These are phyloP conservation scores for Chimonanthus praecox DNA, from an alignment of 164 flowering plant species.

Conservation along the genomic window DNA sequence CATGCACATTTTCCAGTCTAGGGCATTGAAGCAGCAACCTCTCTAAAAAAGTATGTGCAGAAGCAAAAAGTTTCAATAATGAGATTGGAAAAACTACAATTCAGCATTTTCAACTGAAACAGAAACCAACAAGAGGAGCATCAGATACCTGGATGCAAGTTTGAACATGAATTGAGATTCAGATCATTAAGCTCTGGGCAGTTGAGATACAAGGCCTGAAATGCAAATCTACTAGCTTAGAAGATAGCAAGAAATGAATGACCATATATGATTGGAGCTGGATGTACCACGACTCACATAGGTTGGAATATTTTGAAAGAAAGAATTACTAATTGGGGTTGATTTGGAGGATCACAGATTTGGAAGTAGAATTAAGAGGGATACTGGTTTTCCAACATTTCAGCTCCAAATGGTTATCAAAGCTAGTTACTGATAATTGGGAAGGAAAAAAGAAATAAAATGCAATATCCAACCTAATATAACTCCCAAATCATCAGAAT, in stretches of 20 bases:
- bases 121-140: neutral
- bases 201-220: conserved; percentile 86
- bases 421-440: neutral
- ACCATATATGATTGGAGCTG: neutral
- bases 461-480: neutral
- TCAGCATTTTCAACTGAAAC: neutral
- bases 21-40: conserved; percentile 81
- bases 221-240: conserved; percentile 13
- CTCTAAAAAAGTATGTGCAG: conserved; percentile 31
- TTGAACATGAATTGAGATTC: conserved; percentile 75
- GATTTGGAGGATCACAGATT: neutral
- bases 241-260: neutral
- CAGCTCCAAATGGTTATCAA: neutral
- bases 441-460: neutral
- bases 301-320: neutral
- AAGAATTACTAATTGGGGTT: neutral
- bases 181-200: conserved; percentile 83
- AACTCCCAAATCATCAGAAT: too few species aligned
- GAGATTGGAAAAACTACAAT: too few species aligned
- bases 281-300: neutral
- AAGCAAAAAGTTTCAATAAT: neutral
- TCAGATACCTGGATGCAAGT: conserved; percentile 81
- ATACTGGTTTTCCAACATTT: neutral
- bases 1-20: conserved; percentile 69
- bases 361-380: neutral